Evolutionary conservation across 345 rosid genomes (phyloP).

Genomic region (Salix dunnii): DNA sequence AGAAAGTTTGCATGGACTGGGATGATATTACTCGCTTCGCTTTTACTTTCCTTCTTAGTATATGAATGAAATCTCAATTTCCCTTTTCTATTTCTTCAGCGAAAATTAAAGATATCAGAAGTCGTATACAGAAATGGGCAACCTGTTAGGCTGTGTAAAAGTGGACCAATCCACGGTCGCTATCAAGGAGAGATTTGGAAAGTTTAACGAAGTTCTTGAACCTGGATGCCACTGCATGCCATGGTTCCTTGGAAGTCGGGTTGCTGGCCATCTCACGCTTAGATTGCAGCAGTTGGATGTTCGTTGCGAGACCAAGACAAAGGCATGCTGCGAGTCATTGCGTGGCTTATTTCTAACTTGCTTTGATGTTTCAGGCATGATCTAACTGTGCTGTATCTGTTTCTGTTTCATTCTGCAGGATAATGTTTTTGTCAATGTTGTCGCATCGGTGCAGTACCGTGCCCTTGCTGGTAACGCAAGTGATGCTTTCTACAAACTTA

Average conservation of each 20-base stretch:
- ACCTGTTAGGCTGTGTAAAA: slow-evolving; percentile 11
- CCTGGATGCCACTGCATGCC: slow-evolving; percentile 26
- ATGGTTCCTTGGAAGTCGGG: slow-evolving; percentile 12
- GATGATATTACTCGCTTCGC: no score
- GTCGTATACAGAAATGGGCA: slow-evolving; percentile 4
- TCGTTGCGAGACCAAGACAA: slow-evolving; percentile 1
- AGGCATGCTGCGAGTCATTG: background rate
- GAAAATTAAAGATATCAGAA: background rate
- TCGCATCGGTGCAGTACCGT: slow-evolving; percentile 19
- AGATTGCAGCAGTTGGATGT: slow-evolving; percentile 25
- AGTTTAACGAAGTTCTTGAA: slow-evolving; percentile 11
- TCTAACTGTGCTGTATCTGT: no score
- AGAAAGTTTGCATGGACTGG: no score
- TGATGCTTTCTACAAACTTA: slow-evolving; percentile 22
- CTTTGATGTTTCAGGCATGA: no score
- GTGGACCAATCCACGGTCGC: slow-evolving; percentile 21
- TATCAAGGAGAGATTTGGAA: slow-evolving; percentile 19
- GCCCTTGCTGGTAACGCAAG: slow-evolving; percentile 14
- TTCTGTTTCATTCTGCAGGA: slow-evolving; percentile 8
- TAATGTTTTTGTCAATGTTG: slow-evolving; percentile 23
- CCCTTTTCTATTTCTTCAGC: background rate
- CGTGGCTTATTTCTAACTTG: no score
- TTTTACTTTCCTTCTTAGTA: background rate
- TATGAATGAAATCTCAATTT: background rate
- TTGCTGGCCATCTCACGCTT: slow-evolving; percentile 14